phyloP scores from a whole-genome alignment of 2,329 filamentous ascomycete genomes.

The Penicillium janthinellum region DNA sequence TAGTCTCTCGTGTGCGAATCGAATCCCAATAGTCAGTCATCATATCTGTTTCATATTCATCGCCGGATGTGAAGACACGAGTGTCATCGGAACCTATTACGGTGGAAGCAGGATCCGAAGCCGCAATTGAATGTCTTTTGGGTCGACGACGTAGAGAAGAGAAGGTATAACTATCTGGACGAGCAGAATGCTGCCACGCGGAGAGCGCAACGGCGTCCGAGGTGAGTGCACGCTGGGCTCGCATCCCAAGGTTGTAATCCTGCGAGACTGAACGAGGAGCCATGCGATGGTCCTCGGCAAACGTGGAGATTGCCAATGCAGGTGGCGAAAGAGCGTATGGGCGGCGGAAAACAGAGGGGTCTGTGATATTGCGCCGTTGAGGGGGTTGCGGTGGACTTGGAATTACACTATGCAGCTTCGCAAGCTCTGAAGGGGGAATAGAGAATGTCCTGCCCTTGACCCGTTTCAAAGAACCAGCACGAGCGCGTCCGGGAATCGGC shows the following conservation, averaged over 20 bases:
- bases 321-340: conserved; percentile 37
- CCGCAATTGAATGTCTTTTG: conserved; percentile 58
- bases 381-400: conserved; percentile 26
- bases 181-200: conserved; percentile 29
- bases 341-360: conserved; percentile 41
- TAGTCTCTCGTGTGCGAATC: conserved; percentile 60
- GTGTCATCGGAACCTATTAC: conserved; percentile 64
- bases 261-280: conserved; percentile 29
- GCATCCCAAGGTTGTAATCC: conserved; percentile 28
- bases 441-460: conserved; percentile 36
- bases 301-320: conserved; percentile 19
- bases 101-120: conserved; percentile 62
- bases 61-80: conserved; percentile 57
- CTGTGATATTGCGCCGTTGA: conserved; percentile 45
- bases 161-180: conserved; percentile 22
- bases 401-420: conserved; percentile 31
- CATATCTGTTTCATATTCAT: conserved; percentile 64
- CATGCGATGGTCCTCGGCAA: conserved; percentile 16
- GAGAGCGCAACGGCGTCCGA: conserved; percentile 33
- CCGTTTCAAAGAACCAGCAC: conserved; percentile 30
- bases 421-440: conserved; percentile 29
- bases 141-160: conserved; percentile 41
- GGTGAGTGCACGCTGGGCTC: conserved; percentile 27
- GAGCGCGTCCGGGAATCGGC: conserved; percentile 37
- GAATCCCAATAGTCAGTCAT: conserved; percentile 67